Evolutionary conservation across 2,329 filamentous ascomycete species (phyloP).

Genomic region (Neurospora sp.): DNA sequence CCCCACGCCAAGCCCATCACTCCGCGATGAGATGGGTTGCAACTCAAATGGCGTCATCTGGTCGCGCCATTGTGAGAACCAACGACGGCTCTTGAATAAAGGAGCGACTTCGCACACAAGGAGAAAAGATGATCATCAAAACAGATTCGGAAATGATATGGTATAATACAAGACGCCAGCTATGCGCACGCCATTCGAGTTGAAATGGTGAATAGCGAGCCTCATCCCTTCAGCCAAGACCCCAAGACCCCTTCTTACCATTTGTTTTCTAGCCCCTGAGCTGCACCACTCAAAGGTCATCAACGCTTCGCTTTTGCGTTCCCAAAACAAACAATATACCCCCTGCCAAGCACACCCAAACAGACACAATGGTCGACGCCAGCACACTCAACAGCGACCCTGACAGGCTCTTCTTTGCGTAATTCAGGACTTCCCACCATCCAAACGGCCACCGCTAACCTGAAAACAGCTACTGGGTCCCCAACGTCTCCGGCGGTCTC

Average conservation of each 20-base stretch:
- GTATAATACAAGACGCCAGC: background rate
- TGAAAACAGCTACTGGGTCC: conserved; percentile 37
- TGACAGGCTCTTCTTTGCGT: conserved; percentile 16
- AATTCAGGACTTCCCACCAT: background rate
- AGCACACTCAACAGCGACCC: conserved; percentile 11
- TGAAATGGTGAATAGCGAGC: background rate
- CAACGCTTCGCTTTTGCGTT: background rate
- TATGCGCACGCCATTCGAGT: background rate
- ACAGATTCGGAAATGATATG: background rate
- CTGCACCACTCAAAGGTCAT: background rate
- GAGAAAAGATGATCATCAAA: background rate
- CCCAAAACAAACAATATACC: background rate
- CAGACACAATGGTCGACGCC: conserved; percentile 1
- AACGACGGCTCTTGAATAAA: background rate
- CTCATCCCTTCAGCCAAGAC: background rate
- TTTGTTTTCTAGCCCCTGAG: background rate
- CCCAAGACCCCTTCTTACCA: background rate
- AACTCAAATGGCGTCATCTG: background rate
- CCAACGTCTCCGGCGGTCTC: conserved; percentile 42
- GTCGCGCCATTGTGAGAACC: background rate
- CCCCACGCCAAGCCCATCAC: background rate
- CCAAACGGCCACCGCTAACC: background rate
- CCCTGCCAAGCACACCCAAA: background rate
- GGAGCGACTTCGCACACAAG: background rate
- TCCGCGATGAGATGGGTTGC: background rate